Percentiles rank a stretch among this genome's conserved stretches.
Conservation (phyloP, 2,329 filamentous ascomycete genomes). For the Cytospora piceae region DNA sequence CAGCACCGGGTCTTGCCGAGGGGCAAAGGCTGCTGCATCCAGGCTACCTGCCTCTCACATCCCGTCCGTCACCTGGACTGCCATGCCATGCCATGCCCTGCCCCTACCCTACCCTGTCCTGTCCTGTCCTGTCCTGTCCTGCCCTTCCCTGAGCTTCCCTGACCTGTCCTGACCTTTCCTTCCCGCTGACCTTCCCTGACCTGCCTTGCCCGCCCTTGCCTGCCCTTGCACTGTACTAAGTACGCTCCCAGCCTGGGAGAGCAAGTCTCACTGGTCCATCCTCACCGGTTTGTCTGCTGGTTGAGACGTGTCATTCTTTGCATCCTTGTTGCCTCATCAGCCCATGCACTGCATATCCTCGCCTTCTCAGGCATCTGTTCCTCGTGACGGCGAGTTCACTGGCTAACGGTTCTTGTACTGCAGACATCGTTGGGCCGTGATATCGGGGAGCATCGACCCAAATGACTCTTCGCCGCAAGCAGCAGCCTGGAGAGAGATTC, state of each 20-base stretch:
- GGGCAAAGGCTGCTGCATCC: neutral
- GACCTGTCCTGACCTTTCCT: neutral
- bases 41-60: slow-evolving; percentile 1
- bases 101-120: neutral
- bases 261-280: no score
- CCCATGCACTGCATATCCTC: neutral
- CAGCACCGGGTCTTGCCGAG: neutral
- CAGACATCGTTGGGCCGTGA: slow-evolving; percentile 61
- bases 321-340: no score
- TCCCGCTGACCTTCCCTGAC: no score
- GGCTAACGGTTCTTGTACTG: slow-evolving; percentile 25
- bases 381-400: neutral
- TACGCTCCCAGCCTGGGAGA: no score
- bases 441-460: slow-evolving; percentile 63
- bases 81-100: neutral
- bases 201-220: no score
- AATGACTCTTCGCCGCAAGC: slow-evolving; percentile 55
- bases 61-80: neutral
- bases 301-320: neutral
- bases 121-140: neutral
- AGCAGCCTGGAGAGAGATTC: slow-evolving; percentile 65
- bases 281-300: slow-evolving; percentile 3
- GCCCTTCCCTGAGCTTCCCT: no score
- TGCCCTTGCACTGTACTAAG: no score
- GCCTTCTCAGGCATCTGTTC: neutral